phyloP scores from a whole-genome alignment of 345 rosid genomes.

The Draba incana region DNA sequence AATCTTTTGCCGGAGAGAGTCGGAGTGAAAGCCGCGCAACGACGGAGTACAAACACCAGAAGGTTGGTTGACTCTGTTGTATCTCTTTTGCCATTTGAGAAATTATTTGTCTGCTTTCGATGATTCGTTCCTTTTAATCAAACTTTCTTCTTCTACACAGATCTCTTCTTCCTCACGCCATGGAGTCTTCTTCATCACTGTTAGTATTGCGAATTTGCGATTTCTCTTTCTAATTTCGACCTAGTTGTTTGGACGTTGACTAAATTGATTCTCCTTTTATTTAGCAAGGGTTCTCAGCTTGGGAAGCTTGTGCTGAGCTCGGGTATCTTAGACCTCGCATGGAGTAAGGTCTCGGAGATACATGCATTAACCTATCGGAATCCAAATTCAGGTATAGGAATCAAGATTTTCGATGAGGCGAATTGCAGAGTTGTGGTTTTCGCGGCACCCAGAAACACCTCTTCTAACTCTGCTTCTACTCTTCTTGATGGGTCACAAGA shows the following conservation, averaged over 20 bases:
- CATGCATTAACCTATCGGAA: conserved; percentile 12
- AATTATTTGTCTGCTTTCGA: not conserved
- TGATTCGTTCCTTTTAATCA: not conserved
- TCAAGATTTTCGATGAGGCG: conserved; percentile 2
- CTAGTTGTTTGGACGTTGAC: not conserved
- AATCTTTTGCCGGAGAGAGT: too few relatives aligned
- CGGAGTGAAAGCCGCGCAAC: too few relatives aligned
- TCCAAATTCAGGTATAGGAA: conserved; percentile 20
- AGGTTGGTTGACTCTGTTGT: too few relatives aligned
- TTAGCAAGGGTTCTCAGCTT: conserved; percentile 43
- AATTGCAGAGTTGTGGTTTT: conserved; percentile 45
- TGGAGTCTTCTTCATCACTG: conserved; percentile 28
- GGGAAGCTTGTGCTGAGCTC: conserved; percentile 58
- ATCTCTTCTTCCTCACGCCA: conserved; percentile 22
- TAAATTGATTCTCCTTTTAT: not conserved
- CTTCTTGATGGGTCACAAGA: conserved; percentile 10
- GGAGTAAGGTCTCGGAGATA: conserved; percentile 43
- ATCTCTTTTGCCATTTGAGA: too few relatives aligned
- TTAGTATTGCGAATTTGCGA: not conserved
- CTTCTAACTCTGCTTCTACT: conserved; percentile 44
- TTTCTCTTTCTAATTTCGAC: not conserved
- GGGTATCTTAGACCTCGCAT: conserved; percentile 47
- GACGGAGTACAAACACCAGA: too few relatives aligned
- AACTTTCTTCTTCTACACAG: not conserved
- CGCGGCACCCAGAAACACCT: conserved; percentile 30